phyloP scores from a whole-genome alignment of 495 filamentous ascomycete genomes.

The Lophiotrema nucula region DNA sequence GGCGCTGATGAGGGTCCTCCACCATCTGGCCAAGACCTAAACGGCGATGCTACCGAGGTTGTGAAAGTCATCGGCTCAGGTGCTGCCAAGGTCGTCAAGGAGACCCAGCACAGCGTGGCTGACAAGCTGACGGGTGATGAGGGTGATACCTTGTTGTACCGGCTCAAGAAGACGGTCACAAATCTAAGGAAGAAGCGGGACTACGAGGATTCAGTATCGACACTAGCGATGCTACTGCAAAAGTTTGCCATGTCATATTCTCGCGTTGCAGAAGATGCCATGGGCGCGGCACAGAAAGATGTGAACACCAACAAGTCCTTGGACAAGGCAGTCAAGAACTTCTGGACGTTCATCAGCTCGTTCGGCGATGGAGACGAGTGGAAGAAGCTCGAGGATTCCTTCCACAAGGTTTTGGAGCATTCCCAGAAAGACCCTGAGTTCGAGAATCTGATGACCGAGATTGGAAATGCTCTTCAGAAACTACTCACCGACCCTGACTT shows the following conservation, averaged over 20 bases:
- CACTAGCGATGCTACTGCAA: conserved; percentile 69
- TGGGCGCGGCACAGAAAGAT: conserved; percentile 64
- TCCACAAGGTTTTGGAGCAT: conserved; percentile 70
- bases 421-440: conserved; percentile 78
- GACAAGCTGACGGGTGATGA: conserved; percentile 70
- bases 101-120: conserved; percentile 63
- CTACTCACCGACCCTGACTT: conserved; percentile 86
- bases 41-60: conserved; percentile 61
- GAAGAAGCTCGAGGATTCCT: conserved; percentile 65
- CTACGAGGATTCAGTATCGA: conserved; percentile 82
- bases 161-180: conserved; percentile 72
- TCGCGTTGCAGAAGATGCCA: conserved; percentile 62
- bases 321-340: conserved; percentile 71
- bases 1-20: conserved; percentile 53
- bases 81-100: conserved; percentile 61
- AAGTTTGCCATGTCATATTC: conserved; percentile 77
- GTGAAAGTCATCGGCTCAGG: conserved; percentile 63
- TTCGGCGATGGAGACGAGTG: conserved; percentile 76
- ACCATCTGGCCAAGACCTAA: conserved; percentile 60
- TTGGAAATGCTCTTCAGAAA: conserved; percentile 70
- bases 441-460: conserved; percentile 68
- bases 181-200: conserved; percentile 73
- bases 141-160: conserved; percentile 67
- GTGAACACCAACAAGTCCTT: conserved; percentile 69
- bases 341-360: conserved; percentile 72